These are phyloP conservation scores for Ophiocordyceps sinensis DNA, from an alignment of 2,329 filamentous ascomycete species.

Conservation along the genomic window DNA sequence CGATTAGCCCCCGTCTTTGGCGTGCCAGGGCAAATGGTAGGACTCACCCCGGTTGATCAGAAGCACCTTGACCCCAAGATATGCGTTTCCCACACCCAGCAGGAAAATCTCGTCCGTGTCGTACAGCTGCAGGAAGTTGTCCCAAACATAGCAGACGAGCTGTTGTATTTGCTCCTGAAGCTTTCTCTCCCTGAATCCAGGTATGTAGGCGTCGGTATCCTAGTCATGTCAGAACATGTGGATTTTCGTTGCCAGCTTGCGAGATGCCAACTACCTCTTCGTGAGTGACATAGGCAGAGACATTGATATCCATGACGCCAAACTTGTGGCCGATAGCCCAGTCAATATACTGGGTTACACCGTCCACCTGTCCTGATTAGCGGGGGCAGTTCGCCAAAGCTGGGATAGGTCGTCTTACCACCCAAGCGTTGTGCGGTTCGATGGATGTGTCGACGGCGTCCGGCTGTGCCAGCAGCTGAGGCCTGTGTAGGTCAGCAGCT, in stretches of 20 bases:
- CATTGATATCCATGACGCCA: slow-evolving; percentile 80
- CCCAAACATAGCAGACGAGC: slow-evolving; percentile 80
- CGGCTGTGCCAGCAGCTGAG: slow-evolving; percentile 52
- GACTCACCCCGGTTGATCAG: slow-evolving; percentile 59
- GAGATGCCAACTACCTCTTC: slow-evolving; percentile 31
- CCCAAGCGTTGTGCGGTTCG: slow-evolving; percentile 73
- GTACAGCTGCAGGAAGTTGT: slow-evolving; percentile 82
- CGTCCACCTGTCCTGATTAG: slow-evolving; percentile 51
- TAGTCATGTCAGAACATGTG: slow-evolving; percentile 8
- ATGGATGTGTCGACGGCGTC: slow-evolving; percentile 57
- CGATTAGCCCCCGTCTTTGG: slow-evolving; percentile 5
- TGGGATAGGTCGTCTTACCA: slow-evolving; percentile 42
- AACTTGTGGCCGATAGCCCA: slow-evolving; percentile 70
- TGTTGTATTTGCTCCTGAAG: slow-evolving; percentile 52
- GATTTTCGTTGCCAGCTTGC: neutral
- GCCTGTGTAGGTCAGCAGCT: slow-evolving; percentile 24
- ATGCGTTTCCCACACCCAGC: slow-evolving; percentile 81
- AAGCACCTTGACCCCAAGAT: slow-evolving; percentile 68
- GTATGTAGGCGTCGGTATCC: slow-evolving; percentile 34
- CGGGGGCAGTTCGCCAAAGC: neutral
- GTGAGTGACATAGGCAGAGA: slow-evolving; percentile 62
- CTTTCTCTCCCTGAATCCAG: slow-evolving; percentile 27
- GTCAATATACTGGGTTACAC: slow-evolving; percentile 64
- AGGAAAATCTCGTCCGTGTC: slow-evolving; percentile 63
- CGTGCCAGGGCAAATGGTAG: neutral